Evolutionary conservation across 1,284 basidiomycete genomes (phyloP), one percentile per base, ranked within the genome.

Genomic region (Ustilago vetiveriae): DNA sequence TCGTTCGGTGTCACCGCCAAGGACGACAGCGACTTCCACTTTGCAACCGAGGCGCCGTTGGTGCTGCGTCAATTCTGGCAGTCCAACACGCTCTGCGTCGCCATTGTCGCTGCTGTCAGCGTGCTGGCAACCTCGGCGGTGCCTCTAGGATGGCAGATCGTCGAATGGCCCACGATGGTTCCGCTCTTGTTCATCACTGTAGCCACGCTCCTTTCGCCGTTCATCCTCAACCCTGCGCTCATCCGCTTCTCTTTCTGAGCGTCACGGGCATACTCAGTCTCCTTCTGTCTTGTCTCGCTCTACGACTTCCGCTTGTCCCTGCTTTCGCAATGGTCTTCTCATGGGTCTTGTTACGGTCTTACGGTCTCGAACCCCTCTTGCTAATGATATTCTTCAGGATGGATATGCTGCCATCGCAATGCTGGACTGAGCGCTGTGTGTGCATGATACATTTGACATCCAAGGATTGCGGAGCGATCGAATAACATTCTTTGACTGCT

Each of bases 1-100:
- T 87, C 86, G 16, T 92, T 90, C 89, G 87, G 69, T 27, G 54
- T 67, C 17, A 74, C 72, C 23, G 39, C 56, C 48, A 73, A 74
- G 56, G 65, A 68, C 32, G 55, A 71, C 30, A 60, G 60, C 47
- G 48, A 69, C 39, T 47, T 50, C 40, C 92, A 92, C 82, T 92
- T 92, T 85, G 93, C 91, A 87, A 87, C 89, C 47, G 92, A 93
- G 81, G 88, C 92, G 9, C 92, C 92, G 0, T 87, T 86, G 64
- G 92, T 92, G 79, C 84, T 74, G 46, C 55, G 56, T 29, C 32
- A 55, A 10, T 66, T 68, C 53, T 74, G 70, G 65, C 44, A 51
- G 42, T 46, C 51, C 41, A 43, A 54, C 37, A 39, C 29, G 40
- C 24, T 62, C 33, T 55, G 51, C 43, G 19, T 55, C 7, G 55